Base-by-base conservation (phyloP, 345 rosid species). In the Litchi chinensis region DNA sequence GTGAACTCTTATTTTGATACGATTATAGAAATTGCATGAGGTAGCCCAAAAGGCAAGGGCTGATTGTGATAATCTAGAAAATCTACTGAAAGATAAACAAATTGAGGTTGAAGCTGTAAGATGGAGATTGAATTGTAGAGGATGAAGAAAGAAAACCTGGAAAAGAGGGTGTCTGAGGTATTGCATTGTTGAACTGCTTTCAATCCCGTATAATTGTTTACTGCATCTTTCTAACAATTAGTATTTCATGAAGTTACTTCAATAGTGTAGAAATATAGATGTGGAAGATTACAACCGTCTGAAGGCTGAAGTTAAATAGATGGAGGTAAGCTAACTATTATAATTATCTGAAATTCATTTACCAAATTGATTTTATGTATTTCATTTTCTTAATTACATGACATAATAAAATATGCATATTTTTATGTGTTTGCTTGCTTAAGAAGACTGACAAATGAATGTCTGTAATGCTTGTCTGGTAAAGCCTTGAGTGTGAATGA, bases 241-340 rank as follows among this genome's bases (percentile, higher is more conserved):
- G 28, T 26, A 26, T 26, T 0, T 26, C 28, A 26, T 26, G 28
- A 26, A 26, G 28, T 26, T 26, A 26, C 1, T 90, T 77, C 90
- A 91, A 89, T 88, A 89, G 43, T 84, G 83, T 65, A 84, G 79
- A 87, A 91, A 86, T 82, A 80, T 92, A 77, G 91, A 94, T 79
- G 82, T 89, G 76, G 95, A 92, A 81, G 93, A 95, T 46, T 91
- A 95, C 79, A 83, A 88, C 56, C 88, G 91, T 75, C 85, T 92
- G 79, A 95, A 92, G 89, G 86, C 81, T 82, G 92, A 87, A 60
- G 83, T 88, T 63, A 87, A 50, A 62, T 89, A 87, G 72, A 68
- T 88, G 84, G 91, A 90, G 95, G 99, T 92, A 80, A 76, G 73
- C 69, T 75, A 71, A 68, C 54, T 59, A 16, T 32, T 40, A 72